A percentile compares a stretch with the other conserved stretches of the same genome.
These are phyloP conservation scores for Cutaneotrichosporon cavernicola DNA, from an alignment of 1,284 basidiomycete species.

Conservation along the genomic window DNA sequence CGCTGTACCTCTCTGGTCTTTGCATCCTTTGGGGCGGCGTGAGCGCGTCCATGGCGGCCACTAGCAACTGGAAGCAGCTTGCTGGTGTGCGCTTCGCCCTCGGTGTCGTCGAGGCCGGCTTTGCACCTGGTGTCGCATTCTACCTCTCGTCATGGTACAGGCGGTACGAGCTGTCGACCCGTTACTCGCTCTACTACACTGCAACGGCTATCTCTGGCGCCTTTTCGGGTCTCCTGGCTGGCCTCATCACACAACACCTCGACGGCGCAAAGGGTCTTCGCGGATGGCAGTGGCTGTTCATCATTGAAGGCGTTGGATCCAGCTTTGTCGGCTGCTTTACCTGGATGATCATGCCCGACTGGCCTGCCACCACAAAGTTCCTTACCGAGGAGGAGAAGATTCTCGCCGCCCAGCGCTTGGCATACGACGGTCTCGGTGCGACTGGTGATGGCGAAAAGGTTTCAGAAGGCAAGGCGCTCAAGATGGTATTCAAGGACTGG, in stretches of 20 bases:
- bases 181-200: conserved; percentile 50
- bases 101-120: conserved; percentile 40
- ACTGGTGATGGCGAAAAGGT: conserved; percentile 40
- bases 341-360: conserved; percentile 49
- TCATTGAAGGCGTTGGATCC: conserved; percentile 48
- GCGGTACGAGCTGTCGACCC: conserved; percentile 16
- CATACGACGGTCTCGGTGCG: conserved; percentile 51
- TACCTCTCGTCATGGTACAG: conserved; percentile 32
- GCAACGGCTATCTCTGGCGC: conserved; percentile 53
- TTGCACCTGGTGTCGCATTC: conserved; percentile 43
- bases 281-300: conserved; percentile 53
- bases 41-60: conserved; percentile 44
- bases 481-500: conserved; percentile 45
- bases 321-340: conserved; percentile 39
- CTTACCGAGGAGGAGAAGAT: conserved; percentile 52
- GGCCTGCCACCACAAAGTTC: conserved; percentile 53
- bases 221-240: conserved; percentile 53
- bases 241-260: conserved; percentile 47
- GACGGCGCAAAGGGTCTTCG: conserved; percentile 45
- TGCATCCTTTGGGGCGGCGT: conserved; percentile 48
- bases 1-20: conserved; percentile 35
- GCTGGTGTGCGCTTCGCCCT: conserved; percentile 45
- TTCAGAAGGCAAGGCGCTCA: conserved; percentile 50
- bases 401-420: conserved; percentile 54
- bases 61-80: conserved; percentile 38